Evolutionary conservation across 257 asterid species (phyloP).

Genomic region (Capsicum pubescens): DNA sequence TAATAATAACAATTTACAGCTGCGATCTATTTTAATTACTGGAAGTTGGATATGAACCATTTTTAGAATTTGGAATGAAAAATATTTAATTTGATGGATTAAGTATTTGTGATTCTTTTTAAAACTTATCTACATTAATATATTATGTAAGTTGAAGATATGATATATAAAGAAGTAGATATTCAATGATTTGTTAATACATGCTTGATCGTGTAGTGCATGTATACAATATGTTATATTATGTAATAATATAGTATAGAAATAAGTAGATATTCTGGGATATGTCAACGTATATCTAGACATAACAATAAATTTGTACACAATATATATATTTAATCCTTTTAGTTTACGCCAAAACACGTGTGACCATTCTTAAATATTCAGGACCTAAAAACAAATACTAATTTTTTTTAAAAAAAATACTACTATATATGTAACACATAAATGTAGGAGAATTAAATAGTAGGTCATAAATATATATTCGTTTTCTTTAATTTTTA

Average conservation of each 20-base stretch:
- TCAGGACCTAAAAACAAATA: neutral
- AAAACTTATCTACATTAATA: neutral
- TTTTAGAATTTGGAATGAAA: neutral
- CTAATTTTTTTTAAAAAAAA: too few relatives aligned
- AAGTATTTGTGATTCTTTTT: neutral
- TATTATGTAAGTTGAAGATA: neutral
- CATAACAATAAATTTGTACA: neutral
- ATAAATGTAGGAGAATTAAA: neutral
- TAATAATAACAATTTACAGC: neutral
- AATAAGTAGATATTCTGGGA: constrained; percentile 9
- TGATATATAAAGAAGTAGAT: neutral
- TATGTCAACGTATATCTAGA: neutral
- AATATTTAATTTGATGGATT: neutral
- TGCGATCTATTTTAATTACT: neutral
- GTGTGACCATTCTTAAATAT: neutral
- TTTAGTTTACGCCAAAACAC: neutral
- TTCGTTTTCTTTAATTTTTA: neutral
- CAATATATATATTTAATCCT: neutral
- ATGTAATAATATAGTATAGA: neutral
- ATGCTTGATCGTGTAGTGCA: neutral
- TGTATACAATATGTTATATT: neutral
- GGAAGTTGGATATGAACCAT: too few relatives aligned
- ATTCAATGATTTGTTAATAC: neutral
- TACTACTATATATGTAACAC: neutral
- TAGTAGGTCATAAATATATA: neutral